These are phyloP conservation scores for Conoideocrella luteorostrata DNA, from an alignment of 2,329 filamentous ascomycete species.

Conservation along the genomic window DNA sequence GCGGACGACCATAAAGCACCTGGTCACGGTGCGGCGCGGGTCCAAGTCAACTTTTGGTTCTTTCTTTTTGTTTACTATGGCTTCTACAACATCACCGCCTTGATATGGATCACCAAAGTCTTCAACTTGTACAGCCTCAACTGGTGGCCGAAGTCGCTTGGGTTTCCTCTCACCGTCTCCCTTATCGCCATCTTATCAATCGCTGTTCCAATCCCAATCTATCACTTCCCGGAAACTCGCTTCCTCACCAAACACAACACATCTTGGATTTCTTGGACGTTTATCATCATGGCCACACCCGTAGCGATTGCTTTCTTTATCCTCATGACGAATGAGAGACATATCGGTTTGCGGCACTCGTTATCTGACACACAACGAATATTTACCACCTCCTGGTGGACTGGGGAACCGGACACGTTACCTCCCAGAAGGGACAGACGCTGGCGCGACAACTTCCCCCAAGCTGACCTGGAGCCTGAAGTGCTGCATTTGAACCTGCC, in stretches of 20 bases:
- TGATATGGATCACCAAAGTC: constrained; percentile 66
- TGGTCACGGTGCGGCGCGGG: constrained; percentile 56
- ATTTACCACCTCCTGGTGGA: constrained; percentile 62
- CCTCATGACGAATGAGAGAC: constrained; percentile 56
- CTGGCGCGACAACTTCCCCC: constrained; percentile 19
- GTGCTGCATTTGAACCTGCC: constrained; percentile 19
- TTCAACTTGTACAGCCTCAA: constrained; percentile 67
- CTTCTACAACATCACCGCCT: constrained; percentile 59
- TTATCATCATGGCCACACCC: constrained; percentile 63
- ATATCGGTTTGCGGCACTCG: constrained; percentile 53
- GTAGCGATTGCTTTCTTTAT: constrained; percentile 60
- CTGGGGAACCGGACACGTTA: constrained; percentile 46
- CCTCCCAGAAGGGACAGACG: constrained; percentile 31
- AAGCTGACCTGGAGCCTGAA: constrained; percentile 33
- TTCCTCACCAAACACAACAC: constrained; percentile 58
- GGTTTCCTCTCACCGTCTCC: constrained; percentile 58
- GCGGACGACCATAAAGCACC: constrained; percentile 34
- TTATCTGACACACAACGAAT: constrained; percentile 62
- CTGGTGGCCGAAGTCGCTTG: constrained; percentile 61
- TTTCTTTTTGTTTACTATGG: constrained; percentile 65
- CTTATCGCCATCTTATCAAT: constrained; percentile 56
- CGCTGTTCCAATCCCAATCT: constrained; percentile 52
- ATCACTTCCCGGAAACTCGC: constrained; percentile 44
- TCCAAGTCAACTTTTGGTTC: constrained; percentile 66
- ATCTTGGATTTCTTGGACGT: constrained; percentile 63